Evolutionary conservation across 140 eudicot genomes (phyloP), one percentile per base, ranked within the genome.

Genomic region (Anethum foeniculum): DNA sequence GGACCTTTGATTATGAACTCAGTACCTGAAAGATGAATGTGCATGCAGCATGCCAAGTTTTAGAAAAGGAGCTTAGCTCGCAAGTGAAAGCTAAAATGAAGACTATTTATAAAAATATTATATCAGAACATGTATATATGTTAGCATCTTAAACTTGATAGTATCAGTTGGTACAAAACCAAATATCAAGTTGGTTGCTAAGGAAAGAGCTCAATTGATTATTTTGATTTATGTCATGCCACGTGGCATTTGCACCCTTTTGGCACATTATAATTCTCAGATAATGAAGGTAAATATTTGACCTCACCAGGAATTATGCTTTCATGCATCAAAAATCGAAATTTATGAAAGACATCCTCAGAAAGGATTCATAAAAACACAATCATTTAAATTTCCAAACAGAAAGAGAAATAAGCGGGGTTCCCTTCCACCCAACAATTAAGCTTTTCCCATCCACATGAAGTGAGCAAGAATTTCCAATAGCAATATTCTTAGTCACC

Each of bases 391-490:
- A 75, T 64, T 75, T 76, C 84, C 84, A 81, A 25, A 74, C 76
- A 44, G 84, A 81, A 76, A 81, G 80, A 43, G 84, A 75, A 48
- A 67, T 16, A 44, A 81, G 68, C 1, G 84, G 84, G 12, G 77
- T 81, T 44, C 84, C 84, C 49, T 76, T 81, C 84, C 84, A 81
- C 79, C 80, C 80, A 43, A 81, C 69, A 41, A 47, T 62, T 28
- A 81, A 32, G 84, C 76, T 38, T 38, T 81, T 81, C 3, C 67
- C 80, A 64, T 81, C 49, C 80, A 27, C 64, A 14, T 76, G 69
- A 46, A 81, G 65, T 9, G 84, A 62, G 80, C 80, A 81, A 32
- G 81, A 75, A 58, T 51, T 76, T 73, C 69, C 51, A 76, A 54
- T 32, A 64, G 28, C 41, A 62, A 76, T 64, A 19, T 44, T 81